Conservation (phyloP, 2,329 filamentous ascomycete genomes). For the Scorias spongiosa region DNA sequence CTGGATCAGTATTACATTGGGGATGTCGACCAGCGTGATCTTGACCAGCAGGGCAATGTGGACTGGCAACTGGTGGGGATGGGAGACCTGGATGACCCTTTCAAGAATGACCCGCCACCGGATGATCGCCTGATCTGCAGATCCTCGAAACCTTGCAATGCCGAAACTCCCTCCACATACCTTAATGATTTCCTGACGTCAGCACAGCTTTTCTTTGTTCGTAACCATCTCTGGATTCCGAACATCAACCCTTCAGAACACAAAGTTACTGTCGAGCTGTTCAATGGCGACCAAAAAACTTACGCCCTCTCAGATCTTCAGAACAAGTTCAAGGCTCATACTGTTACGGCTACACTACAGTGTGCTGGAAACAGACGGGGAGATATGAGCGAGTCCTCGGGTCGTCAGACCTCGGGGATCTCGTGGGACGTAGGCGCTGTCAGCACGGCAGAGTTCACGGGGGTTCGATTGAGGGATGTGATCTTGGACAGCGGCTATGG, state of each 20-base stretch:
- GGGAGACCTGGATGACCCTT: conserved; percentile 45
- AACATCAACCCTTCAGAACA: conserved; percentile 30
- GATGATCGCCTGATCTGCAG: conserved; percentile 37
- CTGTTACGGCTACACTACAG: conserved; percentile 41
- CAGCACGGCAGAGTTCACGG: no score
- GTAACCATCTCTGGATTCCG: conserved; percentile 51
- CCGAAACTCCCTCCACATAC: conserved; percentile 39
- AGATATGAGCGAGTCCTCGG: no score
- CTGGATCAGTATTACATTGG: conserved; percentile 51
- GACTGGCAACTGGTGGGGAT: conserved; percentile 33
- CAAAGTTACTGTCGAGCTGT: conserved; percentile 39
- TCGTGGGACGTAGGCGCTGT: no score
- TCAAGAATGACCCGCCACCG: conserved; percentile 37
- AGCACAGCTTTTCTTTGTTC: conserved; percentile 42
- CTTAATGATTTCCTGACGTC: conserved; percentile 40
- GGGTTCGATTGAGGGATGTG: no score
- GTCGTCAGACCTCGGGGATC: no score
- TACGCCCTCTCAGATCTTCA: conserved; percentile 43
- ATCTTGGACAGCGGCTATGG: no score
- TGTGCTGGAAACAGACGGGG: conserved; percentile 44
- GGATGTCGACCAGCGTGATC: conserved; percentile 42
- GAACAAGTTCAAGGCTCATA: conserved; percentile 34
- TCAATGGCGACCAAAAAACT: conserved; percentile 36
- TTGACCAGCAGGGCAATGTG: conserved; percentile 26
- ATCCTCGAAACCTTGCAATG: conserved; percentile 44